phyloP scores from a whole-genome alignment of 345 rosid genomes.

The Eucalyptus erythrocorys region DNA sequence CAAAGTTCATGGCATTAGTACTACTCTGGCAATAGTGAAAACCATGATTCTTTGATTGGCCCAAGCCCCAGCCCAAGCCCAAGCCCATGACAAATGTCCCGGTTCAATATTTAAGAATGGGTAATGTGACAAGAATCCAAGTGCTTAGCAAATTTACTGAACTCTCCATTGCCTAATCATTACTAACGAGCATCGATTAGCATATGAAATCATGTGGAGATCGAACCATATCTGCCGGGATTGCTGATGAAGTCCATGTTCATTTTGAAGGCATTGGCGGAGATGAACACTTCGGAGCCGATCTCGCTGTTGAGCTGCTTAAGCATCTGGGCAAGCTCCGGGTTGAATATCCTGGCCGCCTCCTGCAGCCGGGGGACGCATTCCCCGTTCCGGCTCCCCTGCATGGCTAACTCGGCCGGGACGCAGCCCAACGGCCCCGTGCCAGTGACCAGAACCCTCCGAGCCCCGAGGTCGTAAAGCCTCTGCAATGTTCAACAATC shows the following conservation, averaged over 20 bases:
- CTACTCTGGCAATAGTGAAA: background rate
- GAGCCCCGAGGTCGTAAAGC: slow-evolving; percentile 24
- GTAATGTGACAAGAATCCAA: background rate
- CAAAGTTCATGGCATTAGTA: background rate
- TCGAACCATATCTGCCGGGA: slow-evolving; percentile 23
- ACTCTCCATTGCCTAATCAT: background rate
- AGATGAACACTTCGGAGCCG: slow-evolving; percentile 23
- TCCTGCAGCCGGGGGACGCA: slow-evolving; percentile 17
- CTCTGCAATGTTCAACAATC: background rate
- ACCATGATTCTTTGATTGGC: background rate
- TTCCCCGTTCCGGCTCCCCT: slow-evolving; percentile 27
- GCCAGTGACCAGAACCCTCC: slow-evolving; percentile 37
- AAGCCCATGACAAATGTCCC: background rate
- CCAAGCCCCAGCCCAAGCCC: background rate
- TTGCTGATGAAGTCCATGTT: slow-evolving; percentile 25
- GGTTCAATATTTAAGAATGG: background rate
- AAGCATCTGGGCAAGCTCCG: slow-evolving; percentile 21
- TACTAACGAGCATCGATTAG: background rate
- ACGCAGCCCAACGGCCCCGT: slow-evolving; percentile 45
- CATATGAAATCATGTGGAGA: background rate
- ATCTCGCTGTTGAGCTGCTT: slow-evolving; percentile 15
- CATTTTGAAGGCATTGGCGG: slow-evolving; percentile 16
- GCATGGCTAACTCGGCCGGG: slow-evolving; percentile 27
- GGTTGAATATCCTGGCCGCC: slow-evolving; percentile 29
- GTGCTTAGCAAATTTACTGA: background rate